These are phyloP conservation scores for Phaeoacremonium minimum DNA, from an alignment of 2,329 filamentous ascomycete genomes.

Conservation along the genomic window DNA sequence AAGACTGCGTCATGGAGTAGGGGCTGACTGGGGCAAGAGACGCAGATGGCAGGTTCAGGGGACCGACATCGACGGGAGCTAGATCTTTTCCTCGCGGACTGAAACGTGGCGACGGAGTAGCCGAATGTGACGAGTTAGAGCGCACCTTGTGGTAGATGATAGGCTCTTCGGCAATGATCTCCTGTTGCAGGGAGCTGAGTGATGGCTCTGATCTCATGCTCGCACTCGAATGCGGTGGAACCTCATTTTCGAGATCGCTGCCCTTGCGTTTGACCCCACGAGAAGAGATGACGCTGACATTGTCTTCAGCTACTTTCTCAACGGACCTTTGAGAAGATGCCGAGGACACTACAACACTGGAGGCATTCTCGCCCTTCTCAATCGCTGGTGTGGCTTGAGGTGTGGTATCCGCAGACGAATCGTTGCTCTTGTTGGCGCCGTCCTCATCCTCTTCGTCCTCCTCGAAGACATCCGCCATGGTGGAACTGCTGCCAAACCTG, in stretches of 20 bases:
- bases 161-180: constrained; percentile 44
- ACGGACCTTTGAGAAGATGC: neutral
- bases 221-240: constrained; percentile 25
- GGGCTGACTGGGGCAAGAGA: constrained; percentile 54
- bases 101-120: constrained; percentile 40
- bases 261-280: constrained; percentile 34
- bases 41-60: constrained; percentile 37
- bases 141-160: constrained; percentile 23
- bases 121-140: constrained; percentile 31
- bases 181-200: constrained; percentile 45
- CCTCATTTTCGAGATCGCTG: constrained; percentile 40
- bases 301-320: constrained; percentile 4
- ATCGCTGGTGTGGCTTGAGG: constrained; percentile 27
- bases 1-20: constrained; percentile 58
- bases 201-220: constrained; percentile 45
- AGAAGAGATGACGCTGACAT: constrained; percentile 12
- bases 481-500: constrained; percentile 61
- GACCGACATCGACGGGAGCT: constrained; percentile 45
- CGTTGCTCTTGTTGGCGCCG: constrained; percentile 38
- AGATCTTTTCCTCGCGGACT: constrained; percentile 37
- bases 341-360: neutral
- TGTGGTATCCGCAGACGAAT: constrained; percentile 20
- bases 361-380: neutral
- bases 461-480: constrained; percentile 84
- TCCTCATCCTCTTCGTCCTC: constrained; percentile 69